Percentiles rank a stretch among this genome's conserved stretches.
Evolutionary conservation across 306 rosid genomes (phyloP).

Genomic region (Amphicarpaea edgeworthii): DNA sequence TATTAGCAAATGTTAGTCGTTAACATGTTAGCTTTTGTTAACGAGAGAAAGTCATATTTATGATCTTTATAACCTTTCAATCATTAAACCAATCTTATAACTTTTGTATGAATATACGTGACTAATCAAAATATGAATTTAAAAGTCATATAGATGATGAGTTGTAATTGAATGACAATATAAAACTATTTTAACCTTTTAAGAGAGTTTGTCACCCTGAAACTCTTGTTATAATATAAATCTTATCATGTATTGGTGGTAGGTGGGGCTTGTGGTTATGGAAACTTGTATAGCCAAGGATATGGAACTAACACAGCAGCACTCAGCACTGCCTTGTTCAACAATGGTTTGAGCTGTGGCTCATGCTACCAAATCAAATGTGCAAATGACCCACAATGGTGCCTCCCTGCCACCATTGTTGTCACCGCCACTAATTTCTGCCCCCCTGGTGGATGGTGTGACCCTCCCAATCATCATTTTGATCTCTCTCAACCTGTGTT

Average conservation of each 20-base stretch:
- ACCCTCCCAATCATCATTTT: slow-evolving; percentile 82
- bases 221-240: background rate
- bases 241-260: background rate
- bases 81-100: no score
- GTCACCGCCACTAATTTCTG: slow-evolving; percentile 93
- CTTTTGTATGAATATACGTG: background rate
- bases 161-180: no score
- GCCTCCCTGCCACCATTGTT: slow-evolving; percentile 63
- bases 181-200: no score
- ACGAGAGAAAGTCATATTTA: no score
- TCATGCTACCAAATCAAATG: slow-evolving; percentile 75
- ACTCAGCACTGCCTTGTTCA: slow-evolving; percentile 75
- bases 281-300: slow-evolving; percentile 80
- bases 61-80: no score
- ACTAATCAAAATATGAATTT: background rate
- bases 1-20: no score
- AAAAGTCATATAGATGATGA: no score
- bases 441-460: slow-evolving; percentile 92
- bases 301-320: slow-evolving; percentile 88
- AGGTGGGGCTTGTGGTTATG: slow-evolving; percentile 95
- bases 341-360: slow-evolving; percentile 83
- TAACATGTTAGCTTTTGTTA: no score
- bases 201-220: no score
- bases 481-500: slow-evolving; percentile 84
- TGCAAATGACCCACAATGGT: slow-evolving; percentile 78